Conservation (phyloP, 805 yeast species). For the Saturnispora silvae region DNA sequence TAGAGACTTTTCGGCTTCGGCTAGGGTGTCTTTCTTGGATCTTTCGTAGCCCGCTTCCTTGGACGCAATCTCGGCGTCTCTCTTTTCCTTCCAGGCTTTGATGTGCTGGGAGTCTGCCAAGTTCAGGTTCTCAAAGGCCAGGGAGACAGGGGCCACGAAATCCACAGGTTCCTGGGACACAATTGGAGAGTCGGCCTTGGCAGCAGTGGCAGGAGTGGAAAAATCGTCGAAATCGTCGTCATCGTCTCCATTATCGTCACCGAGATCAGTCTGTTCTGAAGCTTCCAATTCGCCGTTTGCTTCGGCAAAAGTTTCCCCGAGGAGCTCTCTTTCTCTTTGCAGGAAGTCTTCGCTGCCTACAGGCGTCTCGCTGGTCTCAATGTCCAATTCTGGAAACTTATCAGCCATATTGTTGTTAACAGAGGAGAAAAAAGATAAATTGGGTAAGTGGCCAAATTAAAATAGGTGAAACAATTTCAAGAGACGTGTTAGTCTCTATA, state of each 20-base stretch:
- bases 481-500: too few species aligned
- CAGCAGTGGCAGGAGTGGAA: slow-evolving; percentile 17
- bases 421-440: too few species aligned
- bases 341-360: slow-evolving; percentile 36
- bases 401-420: slow-evolving; percentile 59
- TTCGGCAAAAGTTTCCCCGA: slow-evolving; percentile 65
- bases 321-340: slow-evolving; percentile 53
- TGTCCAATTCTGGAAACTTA: slow-evolving; percentile 61
- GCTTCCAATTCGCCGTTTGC: slow-evolving; percentile 36
- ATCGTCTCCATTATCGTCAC: slow-evolving; percentile 28
- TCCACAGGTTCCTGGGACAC: not conserved
- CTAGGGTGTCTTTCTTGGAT: slow-evolving; percentile 55
- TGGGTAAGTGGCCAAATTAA: too few species aligned
- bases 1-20: slow-evolving; percentile 69
- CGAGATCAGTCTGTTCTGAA: too few species aligned
- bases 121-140: slow-evolving; percentile 25
- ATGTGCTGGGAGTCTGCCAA: slow-evolving; percentile 47
- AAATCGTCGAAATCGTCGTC: slow-evolving; percentile 46
- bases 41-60: slow-evolving; percentile 63
- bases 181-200: not conserved
- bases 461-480: too few species aligned
- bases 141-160: not conserved
- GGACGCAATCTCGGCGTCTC: slow-evolving; percentile 66
- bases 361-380: slow-evolving; percentile 24
- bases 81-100: slow-evolving; percentile 72